A percentile compares a stretch with the other conserved stretches of the same genome.
These are phyloP conservation scores for Trichoderma guizhouense DNA, from an alignment of 2,329 filamentous ascomycete species.

Conservation along the genomic window DNA sequence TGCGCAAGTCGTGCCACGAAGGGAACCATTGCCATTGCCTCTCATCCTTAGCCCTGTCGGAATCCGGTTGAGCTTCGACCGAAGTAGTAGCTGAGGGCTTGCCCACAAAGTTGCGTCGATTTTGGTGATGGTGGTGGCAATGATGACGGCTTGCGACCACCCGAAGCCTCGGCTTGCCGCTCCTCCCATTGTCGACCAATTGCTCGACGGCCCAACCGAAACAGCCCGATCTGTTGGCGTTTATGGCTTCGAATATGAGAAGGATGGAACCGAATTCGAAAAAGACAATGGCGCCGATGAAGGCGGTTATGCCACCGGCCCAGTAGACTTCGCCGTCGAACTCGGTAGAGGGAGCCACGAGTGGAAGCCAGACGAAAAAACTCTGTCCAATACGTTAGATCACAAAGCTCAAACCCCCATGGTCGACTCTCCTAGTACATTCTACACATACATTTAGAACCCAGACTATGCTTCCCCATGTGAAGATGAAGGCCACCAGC, in stretches of 20 bases:
- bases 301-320: constrained; percentile 60
- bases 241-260: constrained; percentile 65
- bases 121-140: constrained; percentile 31
- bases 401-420: background rate
- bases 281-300: constrained; percentile 61
- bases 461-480: constrained; percentile 31
- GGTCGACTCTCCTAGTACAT: background rate
- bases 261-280: constrained; percentile 63
- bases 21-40: constrained; percentile 59
- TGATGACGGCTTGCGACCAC: constrained; percentile 11
- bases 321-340: constrained; percentile 51
- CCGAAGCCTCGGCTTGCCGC: constrained; percentile 1
- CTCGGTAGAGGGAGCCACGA: constrained; percentile 48
- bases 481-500: constrained; percentile 40
- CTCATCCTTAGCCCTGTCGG: constrained; percentile 7
- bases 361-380: constrained; percentile 62
- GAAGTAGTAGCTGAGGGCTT: background rate
- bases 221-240: constrained; percentile 61
- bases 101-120: constrained; percentile 22
- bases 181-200: constrained; percentile 33
- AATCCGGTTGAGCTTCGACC: background rate
- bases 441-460: constrained; percentile 36
- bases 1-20: constrained; percentile 51
- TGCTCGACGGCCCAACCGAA: constrained; percentile 67
- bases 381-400: constrained; percentile 48